Evolutionary conservation across 768 basidiomycete species (phyloP), one percentile per base, ranked within the genome.

Genomic region (Panus rudis): DNA sequence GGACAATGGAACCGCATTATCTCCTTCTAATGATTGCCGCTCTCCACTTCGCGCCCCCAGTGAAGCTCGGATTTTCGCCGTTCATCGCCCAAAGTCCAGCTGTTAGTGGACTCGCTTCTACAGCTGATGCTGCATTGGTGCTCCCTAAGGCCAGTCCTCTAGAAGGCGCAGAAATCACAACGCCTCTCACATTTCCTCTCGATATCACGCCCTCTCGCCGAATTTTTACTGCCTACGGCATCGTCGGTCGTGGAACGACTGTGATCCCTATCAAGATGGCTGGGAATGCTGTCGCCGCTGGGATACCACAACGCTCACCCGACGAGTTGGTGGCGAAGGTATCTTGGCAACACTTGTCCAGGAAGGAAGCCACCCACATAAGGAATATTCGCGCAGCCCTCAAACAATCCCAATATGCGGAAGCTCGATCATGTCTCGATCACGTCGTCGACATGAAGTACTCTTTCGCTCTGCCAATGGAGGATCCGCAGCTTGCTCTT

Each of bases 251-350:
- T 14, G 34, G 22, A 5, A 47, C 41, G 20, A 31, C 20, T 4
- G 20, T 47, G 19, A n/a, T 42, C n/a, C 38, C 38, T 14, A 10
- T 46, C 11, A 7, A 23, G n/a, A n/a, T n/a, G 34, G 26, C 41
- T 11, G 38, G 20, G 8, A 37, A 4, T 10, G 5, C 4, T 4
- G 26, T 7, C 5, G 41, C 41, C 14, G 19, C 13, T 11, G 27
- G 19, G 25, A 8, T 39, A n/a, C n/a, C n/a, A n/a, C n/a, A n/a
- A 4, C 40, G 37, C 24, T 17, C 21, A 6, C 12, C 4, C 12
- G 40, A 37, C 12, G 25, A 31, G 19, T 25, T 41, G 20, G 24
- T 51, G 25, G 23, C 32, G 13, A 50, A 50, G 34, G 20, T 50
- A 16, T 24, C 26, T 13, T 50, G 49, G 49, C 49, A 32, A 16